A percentile compares a stretch with the other conserved stretches of the same genome.
phyloP scores from a whole-genome alignment of 2,329 filamentous ascomycete genomes.

The Penicillium sp. region DNA sequence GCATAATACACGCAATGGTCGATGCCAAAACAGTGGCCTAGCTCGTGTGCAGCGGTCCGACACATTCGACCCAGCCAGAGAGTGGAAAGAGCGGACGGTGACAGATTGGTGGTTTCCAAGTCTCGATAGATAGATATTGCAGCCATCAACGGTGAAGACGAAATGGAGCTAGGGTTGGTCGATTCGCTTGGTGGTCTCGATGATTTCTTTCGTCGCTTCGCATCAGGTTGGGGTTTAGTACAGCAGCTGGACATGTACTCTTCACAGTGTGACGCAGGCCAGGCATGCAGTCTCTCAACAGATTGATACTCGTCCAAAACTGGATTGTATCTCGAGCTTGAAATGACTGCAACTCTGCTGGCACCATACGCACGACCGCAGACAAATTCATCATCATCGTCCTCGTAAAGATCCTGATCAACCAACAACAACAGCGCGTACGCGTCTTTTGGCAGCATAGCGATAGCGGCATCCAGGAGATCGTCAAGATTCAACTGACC shows the following conservation, averaged over 20 bases:
- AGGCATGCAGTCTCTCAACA: slow-evolving; percentile 56
- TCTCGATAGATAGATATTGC: slow-evolving; percentile 7
- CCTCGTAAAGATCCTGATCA: slow-evolving; percentile 66
- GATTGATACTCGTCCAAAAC: slow-evolving; percentile 46
- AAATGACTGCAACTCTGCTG: slow-evolving; percentile 64
- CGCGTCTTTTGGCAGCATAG: slow-evolving; percentile 58
- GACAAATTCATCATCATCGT: slow-evolving; percentile 66
- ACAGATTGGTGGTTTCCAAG: slow-evolving; percentile 4
- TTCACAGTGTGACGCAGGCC: slow-evolving; percentile 66
- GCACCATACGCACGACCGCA: slow-evolving; percentile 68
- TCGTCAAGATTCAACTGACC: slow-evolving; percentile 60
- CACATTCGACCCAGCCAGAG: slow-evolving; percentile 62
- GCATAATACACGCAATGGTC: slow-evolving; percentile 60
- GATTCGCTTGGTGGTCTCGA: not conserved
- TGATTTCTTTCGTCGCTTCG: slow-evolving; percentile 8
- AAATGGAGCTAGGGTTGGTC: not conserved
- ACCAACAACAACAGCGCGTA: slow-evolving; percentile 61
- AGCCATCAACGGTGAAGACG: slow-evolving; percentile 5
- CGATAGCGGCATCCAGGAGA: slow-evolving; percentile 59
- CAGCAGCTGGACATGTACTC: slow-evolving; percentile 11
- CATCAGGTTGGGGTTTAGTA: slow-evolving; percentile 4
- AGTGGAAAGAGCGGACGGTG: slow-evolving; percentile 32
- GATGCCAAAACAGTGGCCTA: slow-evolving; percentile 68
- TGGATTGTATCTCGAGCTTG: slow-evolving; percentile 64
- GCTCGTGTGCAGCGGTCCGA: slow-evolving; percentile 64